These are phyloP conservation scores for Hsuehochloa calcarea DNA, from an alignment of 176 grass and related monocot genomes.

Conservation along the genomic window DNA sequence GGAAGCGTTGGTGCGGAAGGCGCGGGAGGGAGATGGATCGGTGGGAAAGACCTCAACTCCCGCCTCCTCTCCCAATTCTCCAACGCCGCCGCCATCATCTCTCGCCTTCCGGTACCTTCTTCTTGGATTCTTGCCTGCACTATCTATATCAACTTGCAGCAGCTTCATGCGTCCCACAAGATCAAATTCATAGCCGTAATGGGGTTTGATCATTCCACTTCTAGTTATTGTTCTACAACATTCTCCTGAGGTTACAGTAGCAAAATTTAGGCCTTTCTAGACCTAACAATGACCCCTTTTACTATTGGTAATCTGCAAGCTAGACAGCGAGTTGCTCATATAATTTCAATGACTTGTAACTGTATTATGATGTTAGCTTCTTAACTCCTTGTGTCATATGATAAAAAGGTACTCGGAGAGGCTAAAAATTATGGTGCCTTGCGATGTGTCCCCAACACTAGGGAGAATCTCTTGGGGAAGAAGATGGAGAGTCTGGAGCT, in stretches of 20 bases:
- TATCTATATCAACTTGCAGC: not conserved
- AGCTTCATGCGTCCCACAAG: not conserved
- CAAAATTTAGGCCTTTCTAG: too few relatives aligned
- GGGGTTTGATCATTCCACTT: too few relatives aligned
- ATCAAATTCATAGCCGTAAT: too few relatives aligned
- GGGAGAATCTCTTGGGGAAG: conserved; percentile 60
- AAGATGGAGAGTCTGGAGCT: conserved; percentile 65
- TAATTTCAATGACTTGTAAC: not conserved
- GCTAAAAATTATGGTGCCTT: conserved; percentile 65
- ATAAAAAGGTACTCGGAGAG: conserved; percentile 53
- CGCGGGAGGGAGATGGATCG: conserved; percentile 60
- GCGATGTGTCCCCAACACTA: conserved; percentile 46
- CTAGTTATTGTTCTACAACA: too few relatives aligned
- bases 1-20: conserved; percentile 64
- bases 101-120: conserved; percentile 54
- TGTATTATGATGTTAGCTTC: not conserved
- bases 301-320: not conserved
- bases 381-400: not conserved
- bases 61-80: conserved; percentile 51
- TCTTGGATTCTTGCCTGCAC: not conserved
- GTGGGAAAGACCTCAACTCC: conserved; percentile 70
- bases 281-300: not conserved
- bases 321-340: not conserved
- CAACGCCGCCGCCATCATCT: conserved; percentile 51
- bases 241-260: too few relatives aligned